These are phyloP conservation scores for Lachancea lanzarotensis DNA, from an alignment of 805 yeast species.

Conservation along the genomic window DNA sequence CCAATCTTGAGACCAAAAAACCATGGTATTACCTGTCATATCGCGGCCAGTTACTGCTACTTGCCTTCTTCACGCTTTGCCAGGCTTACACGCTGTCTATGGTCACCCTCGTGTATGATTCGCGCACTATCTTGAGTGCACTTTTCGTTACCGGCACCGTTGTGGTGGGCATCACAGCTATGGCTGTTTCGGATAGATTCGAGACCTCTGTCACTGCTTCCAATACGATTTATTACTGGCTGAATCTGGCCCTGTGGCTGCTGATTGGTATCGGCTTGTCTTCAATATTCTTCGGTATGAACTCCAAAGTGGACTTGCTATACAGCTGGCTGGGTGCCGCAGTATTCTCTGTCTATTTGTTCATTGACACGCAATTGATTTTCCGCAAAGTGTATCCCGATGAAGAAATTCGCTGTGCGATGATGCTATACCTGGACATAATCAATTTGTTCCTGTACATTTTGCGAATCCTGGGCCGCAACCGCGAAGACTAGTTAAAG, in stretches of 20 bases:
- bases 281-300: slow-evolving; percentile 57
- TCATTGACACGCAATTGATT: slow-evolving; percentile 76
- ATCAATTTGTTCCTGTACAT: slow-evolving; percentile 74
- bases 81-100: slow-evolving; percentile 72
- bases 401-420: slow-evolving; percentile 78
- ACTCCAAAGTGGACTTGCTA: slow-evolving; percentile 51
- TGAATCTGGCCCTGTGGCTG: slow-evolving; percentile 53
- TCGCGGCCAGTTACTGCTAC: slow-evolving; percentile 38
- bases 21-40: slow-evolving; percentile 30
- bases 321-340: slow-evolving; percentile 72
- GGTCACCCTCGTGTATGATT: slow-evolving; percentile 55
- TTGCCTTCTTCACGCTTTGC: slow-evolving; percentile 62
- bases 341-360: slow-evolving; percentile 61
- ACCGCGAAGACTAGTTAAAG: slow-evolving; percentile 17
- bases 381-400: slow-evolving; percentile 72
- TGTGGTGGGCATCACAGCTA: slow-evolving; percentile 67
- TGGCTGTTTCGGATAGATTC: slow-evolving; percentile 62
- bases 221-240: slow-evolving; percentile 28
- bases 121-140: slow-evolving; percentile 63
- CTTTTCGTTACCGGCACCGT: slow-evolving; percentile 59
- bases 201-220: slow-evolving; percentile 30
- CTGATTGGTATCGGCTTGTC: slow-evolving; percentile 63
- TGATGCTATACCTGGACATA: slow-evolving; percentile 72
- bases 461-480: slow-evolving; percentile 50
- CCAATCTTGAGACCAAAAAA: slow-evolving; percentile 1